Evolutionary conservation across 1,139 yeast genomes (phyloP), one percentile per base, ranked within the genome.

Genomic region (Debaryomycetaceae sp.): DNA sequence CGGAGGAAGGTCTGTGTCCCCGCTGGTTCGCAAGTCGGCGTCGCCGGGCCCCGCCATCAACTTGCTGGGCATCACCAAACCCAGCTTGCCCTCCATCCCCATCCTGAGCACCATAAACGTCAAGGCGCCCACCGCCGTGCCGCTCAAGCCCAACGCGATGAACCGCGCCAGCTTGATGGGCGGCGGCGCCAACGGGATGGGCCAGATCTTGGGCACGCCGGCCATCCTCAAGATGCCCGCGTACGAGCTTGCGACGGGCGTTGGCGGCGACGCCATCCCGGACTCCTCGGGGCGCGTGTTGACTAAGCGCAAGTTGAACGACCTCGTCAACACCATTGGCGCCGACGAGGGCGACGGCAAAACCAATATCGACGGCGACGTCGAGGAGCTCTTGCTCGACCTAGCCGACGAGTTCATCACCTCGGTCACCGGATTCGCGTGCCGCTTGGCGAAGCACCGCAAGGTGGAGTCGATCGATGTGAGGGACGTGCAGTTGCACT

Each of bases 381-480:
- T 89, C 11, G 97, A 91, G 53, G 96, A 89, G 44, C 61, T 89
- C 25, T 62, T 91, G 30, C 66, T 93, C 30, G 98, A 93, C 53
- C 65, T 91, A 37, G 97, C 98, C 0, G 99, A 93, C 53, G 98
- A 93, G 51, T 91, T 91, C 53, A 93, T 91, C 10, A 75, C 84
- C 11, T 80, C 84, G 30, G 95, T 93, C 2, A 86, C 96, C 0
- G 72, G 86, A 3, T 91, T 91, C 63, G 95, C 96, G 1, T 91
- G 98, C 53, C 75, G 93, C 35, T 65, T 91, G 45, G 98, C 99
- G 12, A 91, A 91, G 53, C 96, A 89, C 49, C 73, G 98, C 42
- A 86, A 86, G 52, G 76, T 86, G n/a, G 96, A 89, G 40, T 74
- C 79, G 30, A 65, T 91, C 25, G 97, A 91, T 46, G 85, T 84